These are phyloP conservation scores for Galerina marginata DNA, from an alignment of 768 basidiomycete genomes.

Conservation along the genomic window DNA sequence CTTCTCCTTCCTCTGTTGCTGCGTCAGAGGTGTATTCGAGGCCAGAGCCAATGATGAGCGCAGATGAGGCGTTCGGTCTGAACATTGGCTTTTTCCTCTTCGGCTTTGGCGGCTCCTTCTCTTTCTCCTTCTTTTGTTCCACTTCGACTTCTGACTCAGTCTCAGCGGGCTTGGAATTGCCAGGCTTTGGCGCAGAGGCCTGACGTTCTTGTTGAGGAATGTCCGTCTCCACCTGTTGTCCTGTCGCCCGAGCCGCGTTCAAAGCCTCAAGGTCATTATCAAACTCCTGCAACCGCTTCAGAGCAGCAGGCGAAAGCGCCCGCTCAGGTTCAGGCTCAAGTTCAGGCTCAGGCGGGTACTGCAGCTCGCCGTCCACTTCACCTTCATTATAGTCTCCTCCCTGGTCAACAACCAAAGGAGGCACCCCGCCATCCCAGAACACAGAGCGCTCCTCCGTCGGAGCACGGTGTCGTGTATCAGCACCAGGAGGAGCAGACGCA, in stretches of 20 bases:
- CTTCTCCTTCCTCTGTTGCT: not conserved
- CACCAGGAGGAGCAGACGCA: too few species aligned
- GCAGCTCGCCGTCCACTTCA: too few species aligned
- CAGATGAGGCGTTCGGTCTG: not conserved
- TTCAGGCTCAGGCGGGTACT: too few species aligned
- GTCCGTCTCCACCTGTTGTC: not conserved
- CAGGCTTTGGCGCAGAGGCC: not conserved
- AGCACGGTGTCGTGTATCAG: not conserved
- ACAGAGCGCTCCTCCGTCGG: not conserved
- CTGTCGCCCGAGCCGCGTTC: too few species aligned
- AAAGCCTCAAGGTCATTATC: too few species aligned
- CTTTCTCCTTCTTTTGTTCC: not conserved
- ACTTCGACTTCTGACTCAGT: not conserved
- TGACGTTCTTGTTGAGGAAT: not conserved
- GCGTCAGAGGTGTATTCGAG: too few species aligned
- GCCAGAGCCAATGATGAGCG: not conserved
- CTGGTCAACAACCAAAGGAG: not conserved
- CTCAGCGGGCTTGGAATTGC: not conserved
- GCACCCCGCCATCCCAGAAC: conserved; percentile 1
- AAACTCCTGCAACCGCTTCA: too few species aligned
- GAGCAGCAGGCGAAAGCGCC: too few species aligned
- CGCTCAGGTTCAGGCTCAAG: too few species aligned
- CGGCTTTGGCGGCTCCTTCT: not conserved
- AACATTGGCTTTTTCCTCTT: not conserved
- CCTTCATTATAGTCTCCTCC: not conserved